These are phyloP conservation scores for Aspergillus sp. DNA, from an alignment of 2,329 filamentous ascomycete genomes.

Conservation along the genomic window DNA sequence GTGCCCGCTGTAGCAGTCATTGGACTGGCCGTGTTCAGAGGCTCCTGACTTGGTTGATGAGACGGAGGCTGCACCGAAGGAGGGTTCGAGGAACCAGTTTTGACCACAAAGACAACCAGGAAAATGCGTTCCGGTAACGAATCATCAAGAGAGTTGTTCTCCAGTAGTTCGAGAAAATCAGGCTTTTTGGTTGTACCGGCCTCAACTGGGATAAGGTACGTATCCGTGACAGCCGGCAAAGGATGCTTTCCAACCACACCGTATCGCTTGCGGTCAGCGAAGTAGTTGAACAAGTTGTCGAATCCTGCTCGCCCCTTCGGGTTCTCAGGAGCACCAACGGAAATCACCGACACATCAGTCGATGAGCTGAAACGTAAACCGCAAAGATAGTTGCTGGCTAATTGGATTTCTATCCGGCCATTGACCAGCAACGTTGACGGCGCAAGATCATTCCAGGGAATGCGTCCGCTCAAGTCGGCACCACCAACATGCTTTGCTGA, in stretches of 20 bases:
- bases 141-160: constrained; percentile 69
- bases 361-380: constrained; percentile 71
- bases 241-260: constrained; percentile 76
- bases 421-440: constrained; percentile 58
- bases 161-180: constrained; percentile 81
- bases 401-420: constrained; percentile 64
- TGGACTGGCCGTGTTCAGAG: constrained; percentile 25
- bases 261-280: constrained; percentile 70
- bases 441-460: constrained; percentile 68
- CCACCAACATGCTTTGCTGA: constrained; percentile 79
- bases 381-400: constrained; percentile 85
- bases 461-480: constrained; percentile 60
- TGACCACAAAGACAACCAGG: constrained; percentile 76
- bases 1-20: constrained; percentile 22
- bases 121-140: constrained; percentile 67
- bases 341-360: constrained; percentile 76
- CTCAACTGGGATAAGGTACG: constrained; percentile 81
- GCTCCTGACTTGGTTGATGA: constrained; percentile 30
- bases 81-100: constrained; percentile 45
- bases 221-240: constrained; percentile 70
- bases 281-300: constrained; percentile 76
- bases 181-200: constrained; percentile 61
- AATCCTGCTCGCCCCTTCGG: constrained; percentile 55
- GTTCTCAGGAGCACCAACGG: constrained; percentile 56
- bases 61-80: constrained; percentile 35